Base-by-base conservation (phyloP, 1,284 basidiomycete genomes). In the Austroboletus novae-zelandiae region DNA sequence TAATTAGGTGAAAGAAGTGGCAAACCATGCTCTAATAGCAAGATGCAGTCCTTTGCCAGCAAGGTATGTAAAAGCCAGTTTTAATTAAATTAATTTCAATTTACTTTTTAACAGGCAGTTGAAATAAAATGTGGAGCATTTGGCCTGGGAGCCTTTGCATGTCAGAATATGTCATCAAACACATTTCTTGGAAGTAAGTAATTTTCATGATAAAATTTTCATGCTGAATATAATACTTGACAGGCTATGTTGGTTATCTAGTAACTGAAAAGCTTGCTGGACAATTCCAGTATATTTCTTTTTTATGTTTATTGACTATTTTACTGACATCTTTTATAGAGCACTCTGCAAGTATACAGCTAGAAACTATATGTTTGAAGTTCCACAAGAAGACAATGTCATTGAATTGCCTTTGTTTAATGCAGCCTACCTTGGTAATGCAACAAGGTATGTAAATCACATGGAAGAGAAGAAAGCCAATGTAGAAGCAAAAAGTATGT, bases 231-330 rank as follows among this genome's bases (percentile, higher is more conserved):
- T 40, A 3, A 45, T 13, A 18, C 37, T 20, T 52, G n/a, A 31
- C 41, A 84, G 84, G 83, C 59, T 86, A 86, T 57, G 66, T 74
- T 27, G 84, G 84, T 2, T 77, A 84, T 53, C 63, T 83, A 14
- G 67, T 85, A 3, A 74, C 60, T 32, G 60, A 73, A 20, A 52
- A 64, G 0, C 76, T 76, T 0, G 68, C 74, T 15, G 57, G 67
- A 0, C 32, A 15, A 6, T 30, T 42, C 9, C 5, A 1, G 64
- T 66, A 29, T 29, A 52, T 50, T 37, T 4, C 4, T 4, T 18
- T 8, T 2, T 8, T 17, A 23, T 10, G 17, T 15, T 7, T 15
- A 23, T 23, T 35, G 3, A 25, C 29, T 11, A 4, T 6, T 14
- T 29, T 0, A 5, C 5, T 2, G 18, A n/a, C 4, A n/a, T 14